Percentiles rank a stretch among this genome's conserved stretches.
These are phyloP conservation scores for Acarospora socialis DNA, from an alignment of 2,329 filamentous ascomycete species.

Conservation along the genomic window DNA sequence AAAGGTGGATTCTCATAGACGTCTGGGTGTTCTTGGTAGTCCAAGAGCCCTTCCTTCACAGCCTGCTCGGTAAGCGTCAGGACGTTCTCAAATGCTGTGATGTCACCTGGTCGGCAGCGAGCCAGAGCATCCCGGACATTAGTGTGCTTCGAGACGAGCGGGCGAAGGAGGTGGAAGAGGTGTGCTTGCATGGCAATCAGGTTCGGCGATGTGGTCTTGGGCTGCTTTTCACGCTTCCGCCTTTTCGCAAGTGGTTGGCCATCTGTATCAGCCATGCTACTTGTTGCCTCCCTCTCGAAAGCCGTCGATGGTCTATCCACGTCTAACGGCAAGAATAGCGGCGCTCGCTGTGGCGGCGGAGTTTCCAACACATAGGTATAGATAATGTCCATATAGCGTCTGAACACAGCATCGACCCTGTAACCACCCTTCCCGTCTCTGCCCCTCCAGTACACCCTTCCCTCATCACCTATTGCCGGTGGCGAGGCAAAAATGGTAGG, in stretches of 20 bases:
- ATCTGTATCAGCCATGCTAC: conserved; percentile 18
- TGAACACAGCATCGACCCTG: conserved; percentile 71
- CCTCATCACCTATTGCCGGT: conserved; percentile 49
- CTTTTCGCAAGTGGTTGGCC: conserved; percentile 36
- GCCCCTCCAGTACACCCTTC: conserved; percentile 76
- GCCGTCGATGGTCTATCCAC: conserved; percentile 7
- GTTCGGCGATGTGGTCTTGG: conserved; percentile 45
- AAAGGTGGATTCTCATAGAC: conserved; percentile 16
- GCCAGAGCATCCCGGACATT: conserved; percentile 78
- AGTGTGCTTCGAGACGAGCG: conserved; percentile 66
- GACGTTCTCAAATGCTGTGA: conserved; percentile 63
- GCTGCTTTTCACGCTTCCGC: conserved; percentile 30
- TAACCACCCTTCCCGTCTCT: conserved; percentile 68
- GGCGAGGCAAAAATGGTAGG: conserved; percentile 67
- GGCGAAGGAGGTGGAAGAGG: conserved; percentile 78
- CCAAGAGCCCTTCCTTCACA: conserved; percentile 57
- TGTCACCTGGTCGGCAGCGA: conserved; percentile 50
- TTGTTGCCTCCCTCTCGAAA: neutral
- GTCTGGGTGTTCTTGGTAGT: conserved; percentile 39
- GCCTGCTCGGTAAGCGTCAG: conserved; percentile 60
- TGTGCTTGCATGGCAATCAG: conserved; percentile 75
- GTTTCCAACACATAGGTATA: conserved; percentile 59
- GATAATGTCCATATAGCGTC: conserved; percentile 83
- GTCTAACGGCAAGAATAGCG: conserved; percentile 56
- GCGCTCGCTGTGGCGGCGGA: conserved; percentile 51